Evolutionary conservation across 495 filamentous ascomycete genomes (phyloP).

Genomic region (Corynascus novoguineensis): DNA sequence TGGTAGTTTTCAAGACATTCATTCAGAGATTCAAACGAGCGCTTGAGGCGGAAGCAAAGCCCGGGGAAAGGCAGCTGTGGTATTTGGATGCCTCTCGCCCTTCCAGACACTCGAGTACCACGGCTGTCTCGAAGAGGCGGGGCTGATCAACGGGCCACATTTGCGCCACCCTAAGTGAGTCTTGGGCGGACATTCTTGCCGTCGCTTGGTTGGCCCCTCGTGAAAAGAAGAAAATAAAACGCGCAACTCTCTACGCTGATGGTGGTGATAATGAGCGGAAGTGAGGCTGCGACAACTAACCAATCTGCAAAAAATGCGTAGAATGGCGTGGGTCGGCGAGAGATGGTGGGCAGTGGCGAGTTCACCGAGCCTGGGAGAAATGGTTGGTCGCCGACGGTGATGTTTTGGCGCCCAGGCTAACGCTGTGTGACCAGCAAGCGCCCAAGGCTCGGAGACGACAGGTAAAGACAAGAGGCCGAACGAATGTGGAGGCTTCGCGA

Average conservation of each 20-base stretch:
- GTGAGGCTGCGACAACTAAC: slow-evolving; percentile 1
- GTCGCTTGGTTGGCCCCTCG: background rate
- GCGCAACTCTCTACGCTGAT: no score
- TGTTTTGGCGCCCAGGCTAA: background rate
- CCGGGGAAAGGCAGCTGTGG: no score
- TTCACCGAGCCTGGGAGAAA: background rate
- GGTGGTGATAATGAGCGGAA: background rate
- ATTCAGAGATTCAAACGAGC: background rate
- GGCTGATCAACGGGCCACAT: no score
- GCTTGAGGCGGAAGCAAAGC: background rate
- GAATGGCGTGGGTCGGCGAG: background rate
- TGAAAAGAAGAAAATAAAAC: background rate
- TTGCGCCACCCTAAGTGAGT: no score
- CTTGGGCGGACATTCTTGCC: no score
- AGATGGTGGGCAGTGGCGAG: background rate
- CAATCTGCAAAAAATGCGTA: background rate
- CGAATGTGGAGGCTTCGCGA: background rate
- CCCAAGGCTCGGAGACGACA: background rate
- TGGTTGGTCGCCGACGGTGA: background rate
- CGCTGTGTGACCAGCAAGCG: background rate
- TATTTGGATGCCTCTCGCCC: no score
- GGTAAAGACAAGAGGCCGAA: background rate
- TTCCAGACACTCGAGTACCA: no score
- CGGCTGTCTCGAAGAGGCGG: background rate
- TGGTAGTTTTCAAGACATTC: background rate